Evolutionary conservation across 768 basidiomycete genomes (phyloP).

Genomic region (Chiua virens): DNA sequence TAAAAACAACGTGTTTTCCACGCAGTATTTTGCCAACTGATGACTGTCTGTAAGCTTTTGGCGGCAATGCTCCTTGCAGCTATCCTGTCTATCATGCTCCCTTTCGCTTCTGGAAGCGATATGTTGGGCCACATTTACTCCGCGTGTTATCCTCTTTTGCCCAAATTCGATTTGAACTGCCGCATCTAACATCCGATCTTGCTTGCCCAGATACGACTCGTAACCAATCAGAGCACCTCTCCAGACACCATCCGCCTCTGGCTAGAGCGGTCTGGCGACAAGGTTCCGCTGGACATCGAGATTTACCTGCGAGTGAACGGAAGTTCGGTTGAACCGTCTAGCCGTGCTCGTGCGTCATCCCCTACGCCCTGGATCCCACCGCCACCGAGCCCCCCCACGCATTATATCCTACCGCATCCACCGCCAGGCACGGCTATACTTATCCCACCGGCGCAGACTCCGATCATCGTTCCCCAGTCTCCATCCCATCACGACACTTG

Average conservation of each 20-base stretch:
- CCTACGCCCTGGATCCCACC: conserved; percentile 34
- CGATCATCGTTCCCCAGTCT: conserved; percentile 48
- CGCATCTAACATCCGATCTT: conserved; percentile 7
- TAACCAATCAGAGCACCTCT: conserved; percentile 66
- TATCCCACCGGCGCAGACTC: conserved; percentile 38
- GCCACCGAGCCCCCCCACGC: conserved; percentile 31
- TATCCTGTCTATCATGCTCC: not conserved
- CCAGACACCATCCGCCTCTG: conserved; percentile 80
- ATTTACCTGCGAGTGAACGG: conserved; percentile 63
- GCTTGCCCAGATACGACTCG: conserved; percentile 61
- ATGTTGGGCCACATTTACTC: not conserved
- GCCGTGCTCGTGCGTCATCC: conserved; percentile 27
- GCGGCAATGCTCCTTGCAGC: conserved; percentile 3
- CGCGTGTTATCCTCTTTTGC: conserved; percentile 2
- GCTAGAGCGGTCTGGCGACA: conserved; percentile 75
- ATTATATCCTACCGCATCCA: conserved; percentile 39
- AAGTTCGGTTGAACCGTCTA: conserved; percentile 21
- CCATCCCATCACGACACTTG: conserved; percentile 42
- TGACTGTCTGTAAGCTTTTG: not conserved
- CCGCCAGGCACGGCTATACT: conserved; percentile 29
- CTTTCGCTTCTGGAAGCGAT: not conserved
- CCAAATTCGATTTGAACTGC: not conserved
- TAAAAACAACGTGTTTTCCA: conserved; percentile 13
- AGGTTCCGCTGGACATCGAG: conserved; percentile 75
- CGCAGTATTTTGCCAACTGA: not conserved